Percentiles rank a stretch among this genome's conserved stretches.
phyloP scores from a whole-genome alignment of 2,329 filamentous ascomycete genomes.

The Aspergillus ibericus region DNA sequence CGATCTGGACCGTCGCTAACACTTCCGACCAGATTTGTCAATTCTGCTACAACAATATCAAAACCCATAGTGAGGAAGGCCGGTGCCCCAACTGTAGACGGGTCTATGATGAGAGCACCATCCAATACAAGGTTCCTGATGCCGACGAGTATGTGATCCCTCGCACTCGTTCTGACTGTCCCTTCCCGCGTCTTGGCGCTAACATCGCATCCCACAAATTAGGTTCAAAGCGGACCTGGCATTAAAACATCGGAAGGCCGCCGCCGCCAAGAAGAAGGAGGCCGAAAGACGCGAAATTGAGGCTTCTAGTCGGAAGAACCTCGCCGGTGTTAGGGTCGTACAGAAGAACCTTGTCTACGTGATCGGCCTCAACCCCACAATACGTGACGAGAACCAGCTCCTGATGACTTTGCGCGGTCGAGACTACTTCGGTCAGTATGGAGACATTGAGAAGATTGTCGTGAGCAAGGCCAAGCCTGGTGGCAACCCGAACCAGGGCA shows the following conservation, averaged over 20 bases:
- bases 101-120: constrained; percentile 94
- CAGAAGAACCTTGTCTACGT: constrained; percentile 99
- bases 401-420: constrained; percentile 84
- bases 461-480: constrained; percentile 92
- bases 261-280: constrained; percentile 87
- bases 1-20: constrained; percentile 14
- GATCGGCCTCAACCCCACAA: constrained; percentile 86
- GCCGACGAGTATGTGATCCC: constrained; percentile 80
- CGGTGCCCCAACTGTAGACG: constrained; percentile 95
- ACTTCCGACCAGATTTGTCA: constrained; percentile 75
- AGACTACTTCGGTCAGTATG: constrained; percentile 97
- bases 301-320: constrained; percentile 90
- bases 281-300: constrained; percentile 95
- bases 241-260: constrained; percentile 85
- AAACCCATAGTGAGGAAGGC: constrained; percentile 89
- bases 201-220: constrained; percentile 17
- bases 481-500: constrained; percentile 70
- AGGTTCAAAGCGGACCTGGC: constrained; percentile 54
- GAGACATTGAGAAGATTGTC: constrained; percentile 97
- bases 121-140: constrained; percentile 94
- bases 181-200: constrained; percentile 21
- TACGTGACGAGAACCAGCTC: constrained; percentile 81
- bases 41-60: constrained; percentile 99
- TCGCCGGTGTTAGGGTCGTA: constrained; percentile 91
- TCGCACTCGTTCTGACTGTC: background rate